Conservation (phyloP, 495 filamentous ascomycete species). For the Penicillium psychrofluorescens region DNA sequence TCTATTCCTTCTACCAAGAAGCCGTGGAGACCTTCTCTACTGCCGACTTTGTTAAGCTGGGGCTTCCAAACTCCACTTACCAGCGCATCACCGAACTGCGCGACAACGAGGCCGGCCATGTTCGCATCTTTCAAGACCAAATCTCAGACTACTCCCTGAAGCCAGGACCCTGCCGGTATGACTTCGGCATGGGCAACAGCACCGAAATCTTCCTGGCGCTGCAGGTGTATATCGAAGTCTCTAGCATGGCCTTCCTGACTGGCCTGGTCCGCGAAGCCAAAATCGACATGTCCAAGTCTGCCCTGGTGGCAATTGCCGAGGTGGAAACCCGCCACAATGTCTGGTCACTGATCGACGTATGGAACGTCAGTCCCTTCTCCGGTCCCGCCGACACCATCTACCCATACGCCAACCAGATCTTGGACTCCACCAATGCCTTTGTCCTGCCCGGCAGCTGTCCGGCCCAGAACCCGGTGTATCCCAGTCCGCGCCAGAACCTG, state of each 20-base stretch:
- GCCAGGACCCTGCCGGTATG: slow-evolving; percentile 44
- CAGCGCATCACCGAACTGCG: slow-evolving; percentile 46
- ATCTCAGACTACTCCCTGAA: slow-evolving; percentile 46
- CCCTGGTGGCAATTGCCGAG: slow-evolving; percentile 41
- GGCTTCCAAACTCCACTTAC: slow-evolving; percentile 38
- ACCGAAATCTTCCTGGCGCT: slow-evolving; percentile 34
- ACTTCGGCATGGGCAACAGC: slow-evolving; percentile 29
- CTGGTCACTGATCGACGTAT: slow-evolving; percentile 47
- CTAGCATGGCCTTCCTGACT: slow-evolving; percentile 48
- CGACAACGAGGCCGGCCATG: slow-evolving; percentile 50
- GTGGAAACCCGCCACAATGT: slow-evolving; percentile 42
- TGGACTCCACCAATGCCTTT: slow-evolving; percentile 42
- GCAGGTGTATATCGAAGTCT: slow-evolving; percentile 42
- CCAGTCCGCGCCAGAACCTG: slow-evolving; percentile 35
- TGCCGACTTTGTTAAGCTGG: slow-evolving; percentile 30
- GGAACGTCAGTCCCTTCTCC: slow-evolving; percentile 40
- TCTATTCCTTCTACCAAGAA: slow-evolving; percentile 48
- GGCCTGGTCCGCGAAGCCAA: slow-evolving; percentile 41
- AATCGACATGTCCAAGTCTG: slow-evolving; percentile 25
- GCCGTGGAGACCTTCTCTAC: slow-evolving; percentile 39
- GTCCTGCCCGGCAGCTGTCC: slow-evolving; percentile 44
- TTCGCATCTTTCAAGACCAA: slow-evolving; percentile 47
- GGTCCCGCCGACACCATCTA: slow-evolving; percentile 44
- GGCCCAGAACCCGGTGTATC: slow-evolving; percentile 39
- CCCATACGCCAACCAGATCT: slow-evolving; percentile 47